These are phyloP conservation scores for Diaporthe aspalathi DNA, from an alignment of 2,329 filamentous ascomycete species.

Conservation along the genomic window DNA sequence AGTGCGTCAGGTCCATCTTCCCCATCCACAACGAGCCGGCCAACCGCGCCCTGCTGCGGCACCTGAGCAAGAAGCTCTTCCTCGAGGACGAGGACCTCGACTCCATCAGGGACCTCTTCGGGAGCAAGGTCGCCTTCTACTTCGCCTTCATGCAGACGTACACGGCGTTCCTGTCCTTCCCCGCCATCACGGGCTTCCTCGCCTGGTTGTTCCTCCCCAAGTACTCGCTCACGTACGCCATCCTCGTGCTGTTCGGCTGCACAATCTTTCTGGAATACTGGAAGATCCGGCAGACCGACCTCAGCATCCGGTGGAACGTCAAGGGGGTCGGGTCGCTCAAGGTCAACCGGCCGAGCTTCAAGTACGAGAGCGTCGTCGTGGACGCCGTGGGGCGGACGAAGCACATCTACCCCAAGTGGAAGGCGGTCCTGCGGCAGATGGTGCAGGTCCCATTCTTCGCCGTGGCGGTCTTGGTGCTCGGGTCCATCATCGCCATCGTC, in stretches of 20 bases:
- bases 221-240: conserved; percentile 77
- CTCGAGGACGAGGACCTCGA: conserved; percentile 65
- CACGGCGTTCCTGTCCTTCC: conserved; percentile 76
- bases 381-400: conserved; percentile 73
- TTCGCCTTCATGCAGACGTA: conserved; percentile 87
- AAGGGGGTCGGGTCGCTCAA: conserved; percentile 76
- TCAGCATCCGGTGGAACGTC: conserved; percentile 79
- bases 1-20: conserved; percentile 70
- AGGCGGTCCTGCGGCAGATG: conserved; percentile 73
- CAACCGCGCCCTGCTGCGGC: conserved; percentile 68
- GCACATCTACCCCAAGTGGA: conserved; percentile 72
- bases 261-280: conserved; percentile 82
- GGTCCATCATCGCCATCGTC: conserved; percentile 74
- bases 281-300: conserved; percentile 79
- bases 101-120: conserved; percentile 70
- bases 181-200: conserved; percentile 74
- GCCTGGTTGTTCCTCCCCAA: conserved; percentile 76
- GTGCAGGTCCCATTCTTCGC: conserved; percentile 77
- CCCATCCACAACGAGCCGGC: conserved; percentile 69
- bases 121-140: conserved; percentile 80
- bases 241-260: conserved; percentile 76
- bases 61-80: conserved; percentile 65
- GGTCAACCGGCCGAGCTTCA: conserved; percentile 72
- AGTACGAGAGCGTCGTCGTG: conserved; percentile 69
- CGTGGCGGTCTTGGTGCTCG: conserved; percentile 68